Percentiles rank a stretch among this genome's conserved stretches.
These are phyloP conservation scores for Candida tropicalis DNA, from an alignment of 1,139 yeast species.

Conservation along the genomic window DNA sequence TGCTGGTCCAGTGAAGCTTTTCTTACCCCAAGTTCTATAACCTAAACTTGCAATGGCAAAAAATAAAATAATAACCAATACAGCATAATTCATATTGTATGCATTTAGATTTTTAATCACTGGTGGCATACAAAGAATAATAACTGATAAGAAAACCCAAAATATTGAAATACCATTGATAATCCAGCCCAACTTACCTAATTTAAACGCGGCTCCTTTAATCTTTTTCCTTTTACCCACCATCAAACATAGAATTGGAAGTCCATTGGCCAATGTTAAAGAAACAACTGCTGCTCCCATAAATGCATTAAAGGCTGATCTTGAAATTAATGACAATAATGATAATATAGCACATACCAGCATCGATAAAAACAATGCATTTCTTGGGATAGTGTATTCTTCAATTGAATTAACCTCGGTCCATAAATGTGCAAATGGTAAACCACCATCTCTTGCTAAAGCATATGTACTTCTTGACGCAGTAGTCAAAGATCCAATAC, in stretches of 20 bases:
- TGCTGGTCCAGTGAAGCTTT: slow-evolving; percentile 65
- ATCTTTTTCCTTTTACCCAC: slow-evolving; percentile 63
- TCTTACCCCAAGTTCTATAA: slow-evolving; percentile 61
- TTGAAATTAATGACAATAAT: slow-evolving; percentile 64
- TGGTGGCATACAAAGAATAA: slow-evolving; percentile 75
- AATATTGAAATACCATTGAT: slow-evolving; percentile 60
- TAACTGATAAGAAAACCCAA: slow-evolving; percentile 63
- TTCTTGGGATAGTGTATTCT: slow-evolving; percentile 64
- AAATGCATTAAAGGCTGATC: slow-evolving; percentile 81
- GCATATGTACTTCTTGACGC: slow-evolving; percentile 88
- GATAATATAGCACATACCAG: slow-evolving; percentile 63
- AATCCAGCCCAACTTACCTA: slow-evolving; percentile 66
- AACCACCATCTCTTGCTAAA: slow-evolving; percentile 85
- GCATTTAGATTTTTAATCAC: slow-evolving; percentile 61
- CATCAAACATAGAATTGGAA: slow-evolving; percentile 69
- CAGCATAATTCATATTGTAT: slow-evolving; percentile 73
- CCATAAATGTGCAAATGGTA: slow-evolving; percentile 72
- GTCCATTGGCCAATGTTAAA: slow-evolving; percentile 73
- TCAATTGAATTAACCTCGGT: slow-evolving; percentile 63
- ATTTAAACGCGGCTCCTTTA: slow-evolving; percentile 70
- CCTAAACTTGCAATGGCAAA: slow-evolving; percentile 50
- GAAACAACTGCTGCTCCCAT: slow-evolving; percentile 86
- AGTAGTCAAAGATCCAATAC: slow-evolving; percentile 79
- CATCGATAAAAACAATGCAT: slow-evolving; percentile 74
- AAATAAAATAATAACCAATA: slow-evolving; percentile 58